phyloP scores from a whole-genome alignment of 805 yeast genomes.

The Myxozyma monticola region DNA sequence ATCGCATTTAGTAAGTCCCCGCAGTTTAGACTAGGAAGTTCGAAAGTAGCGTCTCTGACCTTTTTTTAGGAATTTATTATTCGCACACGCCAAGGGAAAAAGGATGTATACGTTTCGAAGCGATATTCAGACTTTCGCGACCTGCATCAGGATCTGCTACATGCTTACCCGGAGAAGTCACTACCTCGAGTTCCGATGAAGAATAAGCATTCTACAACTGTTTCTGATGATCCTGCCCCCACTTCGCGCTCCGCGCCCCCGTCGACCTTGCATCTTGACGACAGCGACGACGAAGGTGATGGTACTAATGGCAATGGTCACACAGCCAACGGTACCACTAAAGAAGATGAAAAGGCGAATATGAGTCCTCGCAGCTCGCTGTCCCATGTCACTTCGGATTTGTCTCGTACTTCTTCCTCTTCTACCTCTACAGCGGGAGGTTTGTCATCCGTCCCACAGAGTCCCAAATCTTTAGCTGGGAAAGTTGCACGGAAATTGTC shows the following conservation, averaged over 20 bases:
- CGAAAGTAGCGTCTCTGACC: neutral
- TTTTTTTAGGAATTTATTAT: conserved; percentile 47
- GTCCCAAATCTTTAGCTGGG: neutral
- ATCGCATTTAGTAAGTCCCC: conserved; percentile 23
- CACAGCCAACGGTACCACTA: neutral
- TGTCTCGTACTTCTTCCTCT: conserved; percentile 5
- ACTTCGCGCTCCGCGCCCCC: conserved; percentile 15
- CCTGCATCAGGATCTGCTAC: conserved; percentile 45
- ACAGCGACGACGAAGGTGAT: neutral
- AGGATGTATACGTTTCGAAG: conserved; percentile 53
- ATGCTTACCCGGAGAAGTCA: conserved; percentile 67
- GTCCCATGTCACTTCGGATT: conserved; percentile 17
- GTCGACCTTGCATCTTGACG: neutral
- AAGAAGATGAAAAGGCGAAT: conserved; percentile 29
- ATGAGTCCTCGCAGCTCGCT: conserved; percentile 19
- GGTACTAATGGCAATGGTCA: neutral
- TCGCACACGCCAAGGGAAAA: conserved; percentile 42
- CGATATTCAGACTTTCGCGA: conserved; percentile 67
- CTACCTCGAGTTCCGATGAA: conserved; percentile 61
- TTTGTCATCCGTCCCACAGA: neutral
- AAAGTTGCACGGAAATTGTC: conserved; percentile 10
- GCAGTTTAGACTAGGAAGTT: no score
- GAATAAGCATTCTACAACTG: conserved; percentile 38
- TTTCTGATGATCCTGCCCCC: conserved; percentile 9
- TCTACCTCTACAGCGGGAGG: neutral